A percentile compares a stretch with the other conserved stretches of the same genome.
Conservation (phyloP, 768 basidiomycete genomes). For the Ramaria rubella region DNA sequence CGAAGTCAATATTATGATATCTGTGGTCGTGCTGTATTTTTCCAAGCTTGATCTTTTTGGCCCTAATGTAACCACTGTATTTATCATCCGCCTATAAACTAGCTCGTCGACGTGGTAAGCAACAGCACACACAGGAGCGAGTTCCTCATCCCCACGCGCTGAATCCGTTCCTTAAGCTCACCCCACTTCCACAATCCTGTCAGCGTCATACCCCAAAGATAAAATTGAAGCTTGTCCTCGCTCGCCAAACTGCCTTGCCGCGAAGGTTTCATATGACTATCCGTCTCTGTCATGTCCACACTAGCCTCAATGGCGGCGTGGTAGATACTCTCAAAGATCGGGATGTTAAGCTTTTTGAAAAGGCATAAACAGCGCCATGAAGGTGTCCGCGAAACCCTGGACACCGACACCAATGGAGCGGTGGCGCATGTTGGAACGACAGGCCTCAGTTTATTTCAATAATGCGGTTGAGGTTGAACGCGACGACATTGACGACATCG, state of each 20-base stretch:
- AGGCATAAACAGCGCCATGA: slow-evolving; percentile 94
- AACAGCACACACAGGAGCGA: slow-evolving; percentile 92
- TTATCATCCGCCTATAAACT: slow-evolving; percentile 98
- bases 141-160: slow-evolving; percentile 72
- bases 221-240: slow-evolving; percentile 84
- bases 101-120: slow-evolving; percentile 98
- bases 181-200: slow-evolving; percentile 93
- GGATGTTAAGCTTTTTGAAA: slow-evolving; percentile 84
- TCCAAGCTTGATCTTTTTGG: no score
- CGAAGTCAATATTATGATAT: no score
- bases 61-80: no score
- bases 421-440: slow-evolving; percentile 91
- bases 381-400: slow-evolving; percentile 94
- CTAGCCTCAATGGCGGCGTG: slow-evolving; percentile 91
- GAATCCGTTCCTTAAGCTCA: slow-evolving; percentile 77
- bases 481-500: slow-evolving; percentile 87
- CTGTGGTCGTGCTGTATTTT: no score
- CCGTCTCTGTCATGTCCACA: slow-evolving; percentile 70
- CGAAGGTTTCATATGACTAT: slow-evolving; percentile 85
- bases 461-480: slow-evolving; percentile 88
- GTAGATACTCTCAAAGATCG: slow-evolving; percentile 99
- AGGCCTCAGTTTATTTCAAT: slow-evolving; percentile 92
- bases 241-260: slow-evolving; percentile 89
- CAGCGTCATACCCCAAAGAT: slow-evolving; percentile 91
- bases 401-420: slow-evolving; percentile 97